Base-by-base conservation (phyloP, 768 basidiomycete genomes). In the Vishniacozyma victoriae region DNA sequence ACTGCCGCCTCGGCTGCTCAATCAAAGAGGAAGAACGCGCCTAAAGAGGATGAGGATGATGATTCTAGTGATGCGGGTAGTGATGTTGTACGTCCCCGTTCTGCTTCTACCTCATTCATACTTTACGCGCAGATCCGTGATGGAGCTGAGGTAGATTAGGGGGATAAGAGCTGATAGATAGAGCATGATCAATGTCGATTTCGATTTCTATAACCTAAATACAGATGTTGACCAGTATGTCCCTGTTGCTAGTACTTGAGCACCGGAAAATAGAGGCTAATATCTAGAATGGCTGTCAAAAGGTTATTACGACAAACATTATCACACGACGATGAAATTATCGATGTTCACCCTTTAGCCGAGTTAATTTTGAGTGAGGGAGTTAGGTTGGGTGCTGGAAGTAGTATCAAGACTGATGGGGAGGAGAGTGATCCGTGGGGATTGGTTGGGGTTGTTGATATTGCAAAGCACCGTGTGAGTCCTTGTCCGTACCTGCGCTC, bases 181-280 rank as follows among this genome's bases (percentile, higher is more conserved):
- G 79, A 79, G 76, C 65, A 78, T 84, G 60, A 78, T 92, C 73
- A 80, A 92, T 71, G 84, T 92, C 57, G 84, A 85, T 64, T 96
- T 97, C 64, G 90, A 95, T 57, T 97, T 95, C 69, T 92, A 87
- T 77, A 84, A 87, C 69, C 82, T 87, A 5, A 84, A 86, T 57
- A 81, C 86, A 2, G 78, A 87, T 60, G 92, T 97, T 74, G 95
- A 85, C 67, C 82, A 86, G 63, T 71, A 43, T 49, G 69, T 54
- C 23, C 2, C 15, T 35, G 4, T 35, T 9, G 27, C 12, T 25
- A 12, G 20, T 14, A 19, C 27, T 16, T 31, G 20, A 13, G 20
- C 26, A 13, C 15, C 20, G 6, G 9, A 15, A 35, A 14, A 9
- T n/a, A 19, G 29, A 9, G 18, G 29, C 26, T 35, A n/a, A 31